Evolutionary conservation across 225 moss, liverwort and hornwort genomes (phyloP).

Genomic region (Physcomitrium patens): DNA sequence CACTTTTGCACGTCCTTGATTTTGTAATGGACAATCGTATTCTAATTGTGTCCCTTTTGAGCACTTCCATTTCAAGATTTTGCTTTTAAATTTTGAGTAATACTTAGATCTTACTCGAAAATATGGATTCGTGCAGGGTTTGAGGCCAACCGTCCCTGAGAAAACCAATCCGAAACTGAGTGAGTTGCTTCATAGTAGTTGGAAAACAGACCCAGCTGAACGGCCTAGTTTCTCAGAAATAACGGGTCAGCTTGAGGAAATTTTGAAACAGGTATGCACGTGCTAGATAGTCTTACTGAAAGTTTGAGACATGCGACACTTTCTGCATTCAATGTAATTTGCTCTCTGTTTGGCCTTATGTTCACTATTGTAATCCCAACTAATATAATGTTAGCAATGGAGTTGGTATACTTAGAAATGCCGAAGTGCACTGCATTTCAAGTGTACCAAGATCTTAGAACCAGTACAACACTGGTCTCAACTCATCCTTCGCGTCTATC

Average conservation of each 20-base stretch:
- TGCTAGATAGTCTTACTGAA: constrained; percentile 14
- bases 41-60: not conserved
- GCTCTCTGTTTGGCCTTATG: constrained; percentile 7
- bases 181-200: constrained; percentile 52
- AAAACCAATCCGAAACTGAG: constrained; percentile 67
- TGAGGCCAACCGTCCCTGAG: constrained; percentile 85
- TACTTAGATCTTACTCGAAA: not conserved
- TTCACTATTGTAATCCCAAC: not conserved
- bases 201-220: constrained; percentile 43
- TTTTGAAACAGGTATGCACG: constrained; percentile 51
- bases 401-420: no score
- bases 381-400: no score
- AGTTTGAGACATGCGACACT: not conserved
- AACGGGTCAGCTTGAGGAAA: constrained; percentile 48
- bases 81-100: not conserved
- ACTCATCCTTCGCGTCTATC: not conserved
- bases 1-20: not conserved
- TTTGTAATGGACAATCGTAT: not conserved
- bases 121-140: constrained; percentile 57
- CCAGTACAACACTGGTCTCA: no score
- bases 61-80: constrained; percentile 3
- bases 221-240: constrained; percentile 55
- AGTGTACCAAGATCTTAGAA: not conserved
- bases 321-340: constrained; percentile 12
- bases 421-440: not conserved